Evolutionary conservation across 2,329 filamentous ascomycete species (phyloP).

Genomic region (Macrophomina tecta): DNA sequence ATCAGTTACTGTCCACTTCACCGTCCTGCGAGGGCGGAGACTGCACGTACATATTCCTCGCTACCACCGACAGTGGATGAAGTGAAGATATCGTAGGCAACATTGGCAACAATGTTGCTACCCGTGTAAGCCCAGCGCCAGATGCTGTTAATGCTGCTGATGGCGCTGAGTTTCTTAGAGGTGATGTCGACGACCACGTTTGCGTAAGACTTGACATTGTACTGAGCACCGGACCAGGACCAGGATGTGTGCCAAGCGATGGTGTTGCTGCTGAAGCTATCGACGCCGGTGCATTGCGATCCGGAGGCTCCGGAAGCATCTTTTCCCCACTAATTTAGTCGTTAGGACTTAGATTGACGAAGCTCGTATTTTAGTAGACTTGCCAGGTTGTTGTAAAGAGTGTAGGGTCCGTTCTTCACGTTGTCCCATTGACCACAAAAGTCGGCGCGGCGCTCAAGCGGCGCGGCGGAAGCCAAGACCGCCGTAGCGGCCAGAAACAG

Average conservation of each 20-base stretch:
- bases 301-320: slow-evolving; percentile 47
- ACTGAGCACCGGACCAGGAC: slow-evolving; percentile 47
- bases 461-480: slow-evolving; percentile 38
- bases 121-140: slow-evolving; percentile 61
- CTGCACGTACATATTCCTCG: slow-evolving; percentile 44
- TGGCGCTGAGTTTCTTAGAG: slow-evolving; percentile 39
- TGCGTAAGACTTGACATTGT: slow-evolving; percentile 52
- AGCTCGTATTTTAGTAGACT: too few relatives aligned
- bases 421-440: slow-evolving; percentile 43
- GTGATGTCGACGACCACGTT: slow-evolving; percentile 37
- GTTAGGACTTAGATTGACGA: too few relatives aligned
- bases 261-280: slow-evolving; percentile 43
- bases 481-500: slow-evolving; percentile 37
- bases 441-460: slow-evolving; percentile 40
- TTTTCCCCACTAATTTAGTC: slow-evolving; percentile 44
- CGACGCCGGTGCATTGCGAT: slow-evolving; percentile 53
- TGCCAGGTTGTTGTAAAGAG: slow-evolving; percentile 47
- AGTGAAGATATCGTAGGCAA: slow-evolving; percentile 69
- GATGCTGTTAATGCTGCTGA: slow-evolving; percentile 51
- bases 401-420: slow-evolving; percentile 37
- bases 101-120: slow-evolving; percentile 59
- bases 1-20: too few relatives aligned
- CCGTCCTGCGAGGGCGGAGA: too few relatives aligned
- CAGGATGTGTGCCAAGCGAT: slow-evolving; percentile 54
- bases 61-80: slow-evolving; percentile 56